Conservation (phyloP, 2,329 filamentous ascomycete species). For the Fusarium camptoceras region DNA sequence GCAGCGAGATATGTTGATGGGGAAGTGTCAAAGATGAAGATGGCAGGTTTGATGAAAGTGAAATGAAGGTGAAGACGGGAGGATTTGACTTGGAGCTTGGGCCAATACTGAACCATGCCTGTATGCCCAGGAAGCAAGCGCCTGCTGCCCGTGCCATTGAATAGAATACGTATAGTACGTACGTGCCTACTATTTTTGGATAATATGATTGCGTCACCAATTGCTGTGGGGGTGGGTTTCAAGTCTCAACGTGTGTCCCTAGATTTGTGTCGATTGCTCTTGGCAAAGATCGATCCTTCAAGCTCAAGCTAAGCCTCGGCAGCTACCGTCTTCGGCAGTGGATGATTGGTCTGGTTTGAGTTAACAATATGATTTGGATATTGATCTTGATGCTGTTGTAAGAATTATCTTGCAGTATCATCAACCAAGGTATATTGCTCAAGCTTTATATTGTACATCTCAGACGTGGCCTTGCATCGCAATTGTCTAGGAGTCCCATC, state of each 20-base stretch:
- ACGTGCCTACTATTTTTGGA: conserved; percentile 25
- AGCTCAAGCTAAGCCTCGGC: background rate
- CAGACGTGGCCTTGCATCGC: background rate
- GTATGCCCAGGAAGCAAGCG: background rate
- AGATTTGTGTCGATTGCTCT: conserved; percentile 16
- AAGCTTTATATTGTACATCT: background rate
- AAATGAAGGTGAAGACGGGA: conserved; percentile 1
- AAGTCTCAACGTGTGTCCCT: conserved; percentile 18
- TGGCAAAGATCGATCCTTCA: conserved; percentile 2
- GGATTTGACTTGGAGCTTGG: conserved; percentile 17
- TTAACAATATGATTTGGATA: background rate
- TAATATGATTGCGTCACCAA: conserved; percentile 31
- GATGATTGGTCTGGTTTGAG: background rate
- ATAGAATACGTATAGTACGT: background rate
- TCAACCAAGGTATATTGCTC: background rate
- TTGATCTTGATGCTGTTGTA: background rate
- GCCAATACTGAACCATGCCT: conserved; percentile 8
- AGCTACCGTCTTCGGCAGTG: background rate
- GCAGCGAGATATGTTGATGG: background rate
- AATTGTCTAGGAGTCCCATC: background rate
- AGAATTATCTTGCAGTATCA: background rate
- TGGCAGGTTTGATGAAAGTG: background rate
- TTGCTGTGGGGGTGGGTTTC: conserved; percentile 36
- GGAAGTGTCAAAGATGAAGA: background rate
- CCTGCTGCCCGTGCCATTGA: background rate